Base-by-base conservation (phyloP, 2,329 filamentous ascomycete genomes). In the Trichoderma afroharzianum region DNA sequence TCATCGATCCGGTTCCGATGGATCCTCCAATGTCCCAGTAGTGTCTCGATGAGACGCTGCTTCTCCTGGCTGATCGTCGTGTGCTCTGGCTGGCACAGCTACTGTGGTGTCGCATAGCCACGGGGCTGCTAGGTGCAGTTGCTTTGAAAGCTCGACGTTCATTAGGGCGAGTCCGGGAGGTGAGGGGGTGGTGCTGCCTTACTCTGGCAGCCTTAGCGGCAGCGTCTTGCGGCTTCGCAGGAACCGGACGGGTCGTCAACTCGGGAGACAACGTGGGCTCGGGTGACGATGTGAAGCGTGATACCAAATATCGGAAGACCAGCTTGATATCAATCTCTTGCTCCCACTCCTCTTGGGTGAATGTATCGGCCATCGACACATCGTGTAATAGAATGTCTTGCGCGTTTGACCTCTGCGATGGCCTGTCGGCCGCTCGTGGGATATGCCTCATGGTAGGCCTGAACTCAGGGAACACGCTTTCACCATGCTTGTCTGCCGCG, bases 1-100 rank as follows among this genome's bases (percentile, higher is more conserved):
- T 88, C 73, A 91, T 85, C 74, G 91, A 93, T 4, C 92, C 92
- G 70, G 92, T 95, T 2, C 92, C 93, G 28, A 94, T 87, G 76
- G 90, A 94, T 6, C 90, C 92, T 30, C 93, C 93, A 74, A 97
- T 89, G 80, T 97, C 95, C 95, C 95, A 98, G 80, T 97, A 98
- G 79, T 97, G 93, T 68, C 94, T 85, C 59, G 91, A 93, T 58
- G 92, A 95, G 39, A 89, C 87, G 74, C 89, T 91, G 76, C 90
- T 93, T 67, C 88, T 85, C 76, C 87, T 86, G 50, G 89, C 90
- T 39, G 89, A 93, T 76, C 91, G 90, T 79, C 92, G 91, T 8
- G 93, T 93, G 80, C 93, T 97, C 82, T 97, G 93, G 78, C 93
- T 97, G 4, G 93, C 94, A 80, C 94, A 97, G 80, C 93, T 97